These are phyloP conservation scores for Pichia cabralensis DNA, from an alignment of 805 yeast species.

Conservation along the genomic window DNA sequence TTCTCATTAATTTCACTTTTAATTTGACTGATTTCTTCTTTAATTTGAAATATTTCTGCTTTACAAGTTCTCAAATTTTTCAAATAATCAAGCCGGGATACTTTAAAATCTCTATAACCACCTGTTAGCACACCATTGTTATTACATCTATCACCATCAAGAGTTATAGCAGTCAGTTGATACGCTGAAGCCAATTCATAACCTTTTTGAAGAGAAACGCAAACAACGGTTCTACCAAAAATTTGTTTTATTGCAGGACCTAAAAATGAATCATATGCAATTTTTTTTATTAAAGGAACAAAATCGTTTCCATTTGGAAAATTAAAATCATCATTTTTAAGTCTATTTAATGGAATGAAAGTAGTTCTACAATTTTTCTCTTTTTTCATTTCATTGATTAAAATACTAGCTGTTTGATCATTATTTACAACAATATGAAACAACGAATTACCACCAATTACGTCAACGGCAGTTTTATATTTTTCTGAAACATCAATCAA, in stretches of 20 bases:
- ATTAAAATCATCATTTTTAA: constrained; percentile 31
- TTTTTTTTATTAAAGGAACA: constrained; percentile 69
- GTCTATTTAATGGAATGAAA: constrained; percentile 77
- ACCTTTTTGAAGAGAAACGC: constrained; percentile 59
- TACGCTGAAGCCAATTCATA: constrained; percentile 51
- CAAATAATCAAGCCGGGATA: constrained; percentile 63
- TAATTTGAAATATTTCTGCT: constrained; percentile 33
- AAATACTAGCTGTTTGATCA: constrained; percentile 69
- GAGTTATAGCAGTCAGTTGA: constrained; percentile 68
- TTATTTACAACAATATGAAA: constrained; percentile 86
- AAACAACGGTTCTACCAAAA: constrained; percentile 74
- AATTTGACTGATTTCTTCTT: constrained; percentile 30
- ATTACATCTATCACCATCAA: constrained; percentile 88
- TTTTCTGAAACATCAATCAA: constrained; percentile 72
- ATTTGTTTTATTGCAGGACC: constrained; percentile 66
- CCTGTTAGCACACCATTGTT: constrained; percentile 80
- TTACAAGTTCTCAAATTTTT: constrained; percentile 45
- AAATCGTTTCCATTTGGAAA: constrained; percentile 61
- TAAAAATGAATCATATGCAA: constrained; percentile 49
- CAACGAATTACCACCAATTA: constrained; percentile 76
- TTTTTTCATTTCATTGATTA: constrained; percentile 67
- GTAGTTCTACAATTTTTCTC: constrained; percentile 78
- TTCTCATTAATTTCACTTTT: constrained; percentile 29
- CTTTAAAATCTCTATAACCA: constrained; percentile 67
- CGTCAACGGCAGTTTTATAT: constrained; percentile 80